Percentiles rank a stretch among this genome's conserved stretches.
Conservation (phyloP, 768 basidiomycete species). For the Mycena capillaripes region DNA sequence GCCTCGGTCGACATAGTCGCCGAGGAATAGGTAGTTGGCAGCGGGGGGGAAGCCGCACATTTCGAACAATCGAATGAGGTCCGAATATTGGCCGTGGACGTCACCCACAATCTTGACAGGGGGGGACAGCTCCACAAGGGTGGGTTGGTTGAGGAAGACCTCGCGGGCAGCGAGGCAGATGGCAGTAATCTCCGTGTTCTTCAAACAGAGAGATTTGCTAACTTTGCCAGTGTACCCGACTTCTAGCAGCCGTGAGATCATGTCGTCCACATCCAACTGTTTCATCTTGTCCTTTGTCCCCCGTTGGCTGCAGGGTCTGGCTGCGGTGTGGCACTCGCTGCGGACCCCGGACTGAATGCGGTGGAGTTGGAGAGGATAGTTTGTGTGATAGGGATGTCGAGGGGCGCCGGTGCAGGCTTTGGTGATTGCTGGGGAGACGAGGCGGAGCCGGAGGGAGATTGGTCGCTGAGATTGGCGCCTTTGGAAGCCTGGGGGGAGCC, state of each 20-base stretch:
- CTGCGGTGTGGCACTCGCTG: constrained; percentile 53
- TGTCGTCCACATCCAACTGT: constrained; percentile 95
- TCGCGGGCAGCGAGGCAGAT: constrained; percentile 97
- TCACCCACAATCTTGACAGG: constrained; percentile 99
- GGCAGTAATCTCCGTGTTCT: constrained; percentile 95
- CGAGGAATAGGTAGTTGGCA: constrained; percentile 98
- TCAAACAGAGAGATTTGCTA: constrained; percentile 94
- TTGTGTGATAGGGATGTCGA: constrained; percentile 85
- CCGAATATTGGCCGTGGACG: constrained; percentile 98
- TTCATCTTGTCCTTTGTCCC: constrained; percentile 71
- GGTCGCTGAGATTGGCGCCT: constrained; percentile 45
- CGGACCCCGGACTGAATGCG: constrained; percentile 68
- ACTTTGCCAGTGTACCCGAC: constrained; percentile 99
- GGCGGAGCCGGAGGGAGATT: constrained; percentile 53
- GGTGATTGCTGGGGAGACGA: constrained; percentile 57
- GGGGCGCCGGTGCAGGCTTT: constrained; percentile 62
- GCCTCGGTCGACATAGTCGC: constrained; percentile 98
- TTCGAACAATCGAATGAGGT: constrained; percentile 98
- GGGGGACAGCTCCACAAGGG: constrained; percentile 95
- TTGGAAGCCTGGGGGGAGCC: constrained; percentile 56
- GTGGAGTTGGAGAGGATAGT: constrained; percentile 87
- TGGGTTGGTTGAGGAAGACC: constrained; percentile 96
- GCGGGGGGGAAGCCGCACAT: constrained; percentile 99
- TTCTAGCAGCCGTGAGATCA: constrained; percentile 96
- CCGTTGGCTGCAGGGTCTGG: constrained; percentile 60